Conservation (phyloP, 1,139 yeast species). For the Nakaseomyces nivariensis region DNA sequence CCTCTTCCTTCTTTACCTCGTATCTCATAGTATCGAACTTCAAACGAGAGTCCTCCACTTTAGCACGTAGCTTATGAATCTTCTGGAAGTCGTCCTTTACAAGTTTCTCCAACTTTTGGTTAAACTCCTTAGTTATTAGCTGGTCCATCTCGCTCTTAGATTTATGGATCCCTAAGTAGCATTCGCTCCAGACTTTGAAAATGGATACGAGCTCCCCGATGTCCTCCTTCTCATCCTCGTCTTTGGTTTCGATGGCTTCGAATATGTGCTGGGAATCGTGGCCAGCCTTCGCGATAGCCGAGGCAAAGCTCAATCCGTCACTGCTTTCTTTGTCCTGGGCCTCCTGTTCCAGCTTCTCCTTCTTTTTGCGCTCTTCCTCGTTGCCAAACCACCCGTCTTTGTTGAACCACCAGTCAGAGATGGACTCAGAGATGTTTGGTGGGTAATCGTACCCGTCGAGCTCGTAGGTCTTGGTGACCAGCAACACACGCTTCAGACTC, state of each 20-base stretch:
- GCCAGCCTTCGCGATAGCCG: constrained; percentile 42
- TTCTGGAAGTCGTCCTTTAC: constrained; percentile 51
- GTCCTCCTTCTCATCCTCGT: constrained; percentile 28
- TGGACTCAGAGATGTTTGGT: constrained; percentile 52
- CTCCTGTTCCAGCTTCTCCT: not conserved
- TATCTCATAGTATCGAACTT: constrained; percentile 62
- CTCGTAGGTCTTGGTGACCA: constrained; percentile 48
- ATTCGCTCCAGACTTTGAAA: constrained; percentile 37
- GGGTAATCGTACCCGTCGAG: constrained; percentile 66
- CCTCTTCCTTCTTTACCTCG: constrained; percentile 35
- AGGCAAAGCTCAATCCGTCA: constrained; percentile 30
- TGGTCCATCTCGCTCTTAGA: constrained; percentile 47
- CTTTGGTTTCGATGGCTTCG: constrained; percentile 14
- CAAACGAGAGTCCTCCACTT: constrained; percentile 58
- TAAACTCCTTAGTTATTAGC: constrained; percentile 46
- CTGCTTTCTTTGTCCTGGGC: constrained; percentile 1
- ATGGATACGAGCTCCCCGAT: constrained; percentile 17
- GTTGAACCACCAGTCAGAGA: constrained; percentile 47
- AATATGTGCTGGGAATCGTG: constrained; percentile 29
- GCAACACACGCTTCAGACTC: constrained; percentile 49
- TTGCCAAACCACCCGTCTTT: constrained; percentile 13
- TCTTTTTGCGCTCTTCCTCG: not conserved
- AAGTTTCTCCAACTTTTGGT: constrained; percentile 41
- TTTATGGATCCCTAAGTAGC: constrained; percentile 43
- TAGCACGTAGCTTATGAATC: constrained; percentile 51